Evolutionary conservation across 139 green algal species (phyloP).

Genomic region (Pleodorina starrii): DNA sequence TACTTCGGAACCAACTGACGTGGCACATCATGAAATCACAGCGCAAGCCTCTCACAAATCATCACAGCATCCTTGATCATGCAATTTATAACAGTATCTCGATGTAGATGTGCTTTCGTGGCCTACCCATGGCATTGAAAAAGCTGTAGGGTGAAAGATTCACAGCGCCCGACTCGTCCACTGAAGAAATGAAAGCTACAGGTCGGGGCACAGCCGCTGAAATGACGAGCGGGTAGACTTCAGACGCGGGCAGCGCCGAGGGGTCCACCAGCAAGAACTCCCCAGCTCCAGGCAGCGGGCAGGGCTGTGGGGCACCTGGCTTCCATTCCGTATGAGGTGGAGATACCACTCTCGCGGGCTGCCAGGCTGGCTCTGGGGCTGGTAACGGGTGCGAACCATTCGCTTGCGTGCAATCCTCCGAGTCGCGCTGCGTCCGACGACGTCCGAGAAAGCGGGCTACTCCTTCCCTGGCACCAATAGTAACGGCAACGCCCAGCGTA

Average conservation of each 20-base stretch:
- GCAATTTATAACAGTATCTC: too few relatives aligned
- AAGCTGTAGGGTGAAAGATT: constrained; percentile 94
- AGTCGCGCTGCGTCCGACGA: neutral
- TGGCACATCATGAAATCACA: too few relatives aligned
- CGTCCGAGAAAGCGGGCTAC: neutral
- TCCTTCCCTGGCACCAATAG: neutral
- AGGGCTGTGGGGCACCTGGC: constrained; percentile 64
- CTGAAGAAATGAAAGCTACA: constrained; percentile 87
- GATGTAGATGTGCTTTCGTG: too few relatives aligned
- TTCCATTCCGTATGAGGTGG: constrained; percentile 72
- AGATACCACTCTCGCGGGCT: neutral
- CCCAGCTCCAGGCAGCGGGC: constrained; percentile 29
- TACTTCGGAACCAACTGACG: too few relatives aligned
- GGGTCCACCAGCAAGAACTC: neutral
- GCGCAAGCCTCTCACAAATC: too few relatives aligned
- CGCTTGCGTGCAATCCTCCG: constrained; percentile 4
- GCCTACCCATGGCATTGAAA: constrained; percentile 84
- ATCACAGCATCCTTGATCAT: too few relatives aligned
- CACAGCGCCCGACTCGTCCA: constrained; percentile 45
- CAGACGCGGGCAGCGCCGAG: neutral
- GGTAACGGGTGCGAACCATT: neutral
- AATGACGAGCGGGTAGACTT: constrained; percentile 87
- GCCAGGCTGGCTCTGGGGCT: neutral
- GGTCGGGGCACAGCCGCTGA: constrained; percentile 85
- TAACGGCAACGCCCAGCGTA: neutral